Evolutionary conservation across 805 yeast species (phyloP).

Genomic region (Sungouiella blattae): DNA sequence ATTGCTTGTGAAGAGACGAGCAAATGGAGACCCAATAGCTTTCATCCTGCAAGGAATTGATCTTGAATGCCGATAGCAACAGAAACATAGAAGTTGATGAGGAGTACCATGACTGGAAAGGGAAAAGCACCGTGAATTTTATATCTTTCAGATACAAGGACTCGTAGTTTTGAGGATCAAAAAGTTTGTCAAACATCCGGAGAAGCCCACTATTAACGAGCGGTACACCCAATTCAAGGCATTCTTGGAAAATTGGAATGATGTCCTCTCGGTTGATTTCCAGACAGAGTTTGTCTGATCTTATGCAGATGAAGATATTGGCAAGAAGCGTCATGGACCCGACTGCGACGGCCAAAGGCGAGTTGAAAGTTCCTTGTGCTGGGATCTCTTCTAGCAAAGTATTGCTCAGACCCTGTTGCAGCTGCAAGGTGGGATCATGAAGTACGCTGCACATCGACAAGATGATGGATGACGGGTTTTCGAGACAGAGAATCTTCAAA

Average conservation of each 20-base stretch:
- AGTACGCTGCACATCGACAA: conserved; percentile 19
- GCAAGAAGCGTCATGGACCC: conserved; percentile 41
- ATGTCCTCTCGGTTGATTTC: conserved; percentile 12
- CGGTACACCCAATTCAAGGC: conserved; percentile 29
- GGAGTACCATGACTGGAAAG: conserved; percentile 41
- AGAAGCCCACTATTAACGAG: conserved; percentile 40
- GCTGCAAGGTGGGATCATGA: conserved; percentile 20
- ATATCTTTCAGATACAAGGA: conserved; percentile 9
- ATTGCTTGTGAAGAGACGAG: conserved; percentile 28
- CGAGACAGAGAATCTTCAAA: conserved; percentile 33
- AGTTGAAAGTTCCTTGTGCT: conserved; percentile 2
- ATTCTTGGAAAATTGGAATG: conserved; percentile 28
- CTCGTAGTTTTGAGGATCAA: conserved; percentile 25
- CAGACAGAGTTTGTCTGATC: conserved; percentile 2
- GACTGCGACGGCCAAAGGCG: conserved; percentile 8
- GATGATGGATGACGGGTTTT: conserved; percentile 31
- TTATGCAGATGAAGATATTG: conserved; percentile 16
- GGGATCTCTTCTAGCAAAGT: neutral
- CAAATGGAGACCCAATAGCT: conserved; percentile 34
- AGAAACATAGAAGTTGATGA: conserved; percentile 38
- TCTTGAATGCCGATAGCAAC: conserved; percentile 23
- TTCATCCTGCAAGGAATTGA: conserved; percentile 25
- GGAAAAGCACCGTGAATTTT: conserved; percentile 24
- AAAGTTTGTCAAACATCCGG: conserved; percentile 35
- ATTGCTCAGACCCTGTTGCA: conserved; percentile 4